phyloP scores from a whole-genome alignment of 768 basidiomycete genomes.

The Boletus subparvulus region DNA sequence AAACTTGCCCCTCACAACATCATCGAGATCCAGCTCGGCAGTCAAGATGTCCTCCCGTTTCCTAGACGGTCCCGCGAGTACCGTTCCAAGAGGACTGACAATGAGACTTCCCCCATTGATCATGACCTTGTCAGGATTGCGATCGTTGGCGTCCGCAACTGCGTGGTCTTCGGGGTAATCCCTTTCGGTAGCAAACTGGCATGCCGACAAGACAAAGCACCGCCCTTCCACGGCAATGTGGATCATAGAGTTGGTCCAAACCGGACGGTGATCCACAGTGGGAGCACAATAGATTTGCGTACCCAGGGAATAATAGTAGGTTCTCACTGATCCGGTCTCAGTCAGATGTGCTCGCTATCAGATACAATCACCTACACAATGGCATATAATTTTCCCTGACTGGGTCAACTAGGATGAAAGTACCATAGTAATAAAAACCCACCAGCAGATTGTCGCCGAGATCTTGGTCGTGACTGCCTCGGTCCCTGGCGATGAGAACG shows the following conservation, averaged over 20 bases:
- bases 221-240: slow-evolving; percentile 70
- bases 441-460: slow-evolving; percentile 61
- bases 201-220: slow-evolving; percentile 66
- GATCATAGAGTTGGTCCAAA: slow-evolving; percentile 57
- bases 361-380: slow-evolving; percentile 39
- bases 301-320: slow-evolving; percentile 57
- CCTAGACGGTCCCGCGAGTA: slow-evolving; percentile 59
- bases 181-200: slow-evolving; percentile 54
- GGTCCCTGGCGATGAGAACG: slow-evolving; percentile 32
- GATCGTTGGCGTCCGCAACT: slow-evolving; percentile 37
- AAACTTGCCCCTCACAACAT: slow-evolving; percentile 55
- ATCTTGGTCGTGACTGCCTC: slow-evolving; percentile 43
- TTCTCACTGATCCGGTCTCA: slow-evolving; percentile 43
- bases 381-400: slow-evolving; percentile 73
- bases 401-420: neutral
- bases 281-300: slow-evolving; percentile 65
- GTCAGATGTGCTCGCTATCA: neutral
- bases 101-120: slow-evolving; percentile 64
- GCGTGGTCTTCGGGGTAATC: slow-evolving; percentile 53
- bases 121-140: slow-evolving; percentile 50
- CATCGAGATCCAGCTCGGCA: slow-evolving; percentile 59
- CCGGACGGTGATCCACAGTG: slow-evolving; percentile 58
- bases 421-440: slow-evolving; percentile 12
- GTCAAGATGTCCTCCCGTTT: slow-evolving; percentile 53
- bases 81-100: slow-evolving; percentile 52